A percentile compares a stretch with the other conserved stretches of the same genome.
These are phyloP conservation scores for Leptoxyphium fumago DNA, from an alignment of 2,329 filamentous ascomycete species.

Conservation along the genomic window DNA sequence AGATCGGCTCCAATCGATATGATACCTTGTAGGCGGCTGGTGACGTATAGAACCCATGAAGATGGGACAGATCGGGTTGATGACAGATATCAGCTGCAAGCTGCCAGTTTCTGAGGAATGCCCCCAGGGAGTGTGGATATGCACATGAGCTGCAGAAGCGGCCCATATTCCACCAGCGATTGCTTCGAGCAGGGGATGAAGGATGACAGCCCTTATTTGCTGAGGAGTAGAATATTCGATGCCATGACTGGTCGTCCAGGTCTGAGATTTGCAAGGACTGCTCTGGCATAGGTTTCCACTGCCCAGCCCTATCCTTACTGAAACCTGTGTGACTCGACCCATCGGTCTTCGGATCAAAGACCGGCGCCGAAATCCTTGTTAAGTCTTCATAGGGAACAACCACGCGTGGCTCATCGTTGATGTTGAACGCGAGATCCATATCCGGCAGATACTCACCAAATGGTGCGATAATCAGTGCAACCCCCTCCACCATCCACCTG, in stretches of 20 bases:
- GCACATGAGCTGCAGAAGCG: constrained; percentile 51
- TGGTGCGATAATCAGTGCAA: constrained; percentile 37
- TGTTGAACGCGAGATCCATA: constrained; percentile 48
- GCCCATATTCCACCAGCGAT: constrained; percentile 47
- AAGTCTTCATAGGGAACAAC: constrained; percentile 35
- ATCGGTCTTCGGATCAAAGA: constrained; percentile 5
- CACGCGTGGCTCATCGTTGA: constrained; percentile 46
- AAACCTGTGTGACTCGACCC: constrained; percentile 12
- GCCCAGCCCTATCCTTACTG: constrained; percentile 22
- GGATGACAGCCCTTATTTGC: constrained; percentile 44
- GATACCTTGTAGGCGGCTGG: constrained; percentile 48
- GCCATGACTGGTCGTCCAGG: constrained; percentile 19
- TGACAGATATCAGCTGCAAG: constrained; percentile 54
- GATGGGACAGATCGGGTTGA: constrained; percentile 58
- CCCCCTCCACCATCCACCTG: constrained; percentile 43
- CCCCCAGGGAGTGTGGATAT: constrained; percentile 48
- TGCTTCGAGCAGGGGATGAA: constrained; percentile 43
- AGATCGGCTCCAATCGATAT: constrained; percentile 55
- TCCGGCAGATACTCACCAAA: constrained; percentile 43
- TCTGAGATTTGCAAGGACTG: constrained; percentile 14
- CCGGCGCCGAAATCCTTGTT: constrained; percentile 18
- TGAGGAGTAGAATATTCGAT: constrained; percentile 26
- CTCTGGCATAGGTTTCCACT: constrained; percentile 24
- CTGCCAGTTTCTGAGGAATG: constrained; percentile 53
- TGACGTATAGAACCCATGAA: constrained; percentile 60